phyloP scores from a whole-genome alignment of 1,284 basidiomycete species.

The Ustanciosporium gigantosporum region DNA sequence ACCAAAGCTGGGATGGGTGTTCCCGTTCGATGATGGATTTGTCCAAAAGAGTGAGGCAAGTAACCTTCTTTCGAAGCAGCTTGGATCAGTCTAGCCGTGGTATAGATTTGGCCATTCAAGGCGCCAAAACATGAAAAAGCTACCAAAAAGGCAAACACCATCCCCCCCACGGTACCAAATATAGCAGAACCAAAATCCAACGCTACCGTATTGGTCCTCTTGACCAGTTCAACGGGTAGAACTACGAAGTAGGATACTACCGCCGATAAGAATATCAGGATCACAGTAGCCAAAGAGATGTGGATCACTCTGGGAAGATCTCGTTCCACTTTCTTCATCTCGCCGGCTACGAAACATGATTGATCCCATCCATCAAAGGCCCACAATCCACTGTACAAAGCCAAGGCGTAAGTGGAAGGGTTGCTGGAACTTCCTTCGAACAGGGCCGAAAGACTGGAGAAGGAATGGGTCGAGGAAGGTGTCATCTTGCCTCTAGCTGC shows the following conservation, averaged over 20 bases:
- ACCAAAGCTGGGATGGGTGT: slow-evolving; percentile 47
- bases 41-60: slow-evolving; percentile 63
- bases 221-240: slow-evolving; percentile 71
- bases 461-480: slow-evolving; percentile 26
- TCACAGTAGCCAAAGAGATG: slow-evolving; percentile 78
- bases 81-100: slow-evolving; percentile 75
- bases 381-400: slow-evolving; percentile 93
- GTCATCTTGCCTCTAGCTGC: slow-evolving; percentile 67
- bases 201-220: slow-evolving; percentile 79
- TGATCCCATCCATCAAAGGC: slow-evolving; percentile 91
- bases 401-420: slow-evolving; percentile 84
- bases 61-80: slow-evolving; percentile 86
- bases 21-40: slow-evolving; percentile 16
- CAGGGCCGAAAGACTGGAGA: slow-evolving; percentile 59
- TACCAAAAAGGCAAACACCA: slow-evolving; percentile 84
- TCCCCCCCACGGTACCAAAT: slow-evolving; percentile 82
- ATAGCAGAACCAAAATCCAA: slow-evolving; percentile 83
- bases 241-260: slow-evolving; percentile 92
- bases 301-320: slow-evolving; percentile 90
- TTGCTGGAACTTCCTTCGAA: slow-evolving; percentile 77
- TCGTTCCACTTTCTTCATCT: slow-evolving; percentile 82
- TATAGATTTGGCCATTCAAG: slow-evolving; percentile 49
- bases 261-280: slow-evolving; percentile 77
- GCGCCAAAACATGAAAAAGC: slow-evolving; percentile 75
- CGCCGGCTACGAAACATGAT: slow-evolving; percentile 81